Evolutionary conservation across 2,329 filamentous ascomycete species (phyloP).

Genomic region (Rutstroemia sp.): DNA sequence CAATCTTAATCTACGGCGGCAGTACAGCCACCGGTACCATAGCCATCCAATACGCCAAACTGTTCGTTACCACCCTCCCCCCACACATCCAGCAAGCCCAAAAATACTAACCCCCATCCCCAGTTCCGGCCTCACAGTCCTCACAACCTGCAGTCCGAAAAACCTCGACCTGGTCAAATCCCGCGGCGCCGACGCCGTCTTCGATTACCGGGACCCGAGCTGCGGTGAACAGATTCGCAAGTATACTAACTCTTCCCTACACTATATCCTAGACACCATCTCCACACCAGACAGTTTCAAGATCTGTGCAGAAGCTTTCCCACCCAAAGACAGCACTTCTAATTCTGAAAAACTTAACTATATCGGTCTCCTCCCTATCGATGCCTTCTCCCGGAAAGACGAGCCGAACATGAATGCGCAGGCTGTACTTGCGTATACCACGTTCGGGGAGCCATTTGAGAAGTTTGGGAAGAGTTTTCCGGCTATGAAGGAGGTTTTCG

Average conservation of each 20-base stretch:
- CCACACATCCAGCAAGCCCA: background rate
- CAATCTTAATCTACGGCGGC: slow-evolving; percentile 30
- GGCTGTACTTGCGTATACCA: background rate
- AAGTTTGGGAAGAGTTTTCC: background rate
- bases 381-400: background rate
- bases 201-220: slow-evolving; percentile 37
- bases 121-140: slow-evolving; percentile 18
- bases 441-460: background rate
- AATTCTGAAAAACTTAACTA: background rate
- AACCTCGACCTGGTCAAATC: slow-evolving; percentile 32
- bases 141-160: slow-evolving; percentile 32
- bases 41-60: slow-evolving; percentile 29
- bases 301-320: slow-evolving; percentile 9
- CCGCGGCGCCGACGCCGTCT: slow-evolving; percentile 34
- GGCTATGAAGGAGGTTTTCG: background rate
- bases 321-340: background rate
- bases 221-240: slow-evolving; percentile 37
- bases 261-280: slow-evolving; percentile 29
- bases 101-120: background rate
- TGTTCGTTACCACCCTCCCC: slow-evolving; percentile 26
- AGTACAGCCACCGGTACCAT: slow-evolving; percentile 22
- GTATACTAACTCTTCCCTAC: slow-evolving; percentile 39
- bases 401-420: background rate
- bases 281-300: background rate
- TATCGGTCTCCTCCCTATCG: background rate